Evolutionary conservation across 768 basidiomycete species (phyloP), one percentile per base, ranked within the genome.

Genomic region (Boletus vinaceobasis): DNA sequence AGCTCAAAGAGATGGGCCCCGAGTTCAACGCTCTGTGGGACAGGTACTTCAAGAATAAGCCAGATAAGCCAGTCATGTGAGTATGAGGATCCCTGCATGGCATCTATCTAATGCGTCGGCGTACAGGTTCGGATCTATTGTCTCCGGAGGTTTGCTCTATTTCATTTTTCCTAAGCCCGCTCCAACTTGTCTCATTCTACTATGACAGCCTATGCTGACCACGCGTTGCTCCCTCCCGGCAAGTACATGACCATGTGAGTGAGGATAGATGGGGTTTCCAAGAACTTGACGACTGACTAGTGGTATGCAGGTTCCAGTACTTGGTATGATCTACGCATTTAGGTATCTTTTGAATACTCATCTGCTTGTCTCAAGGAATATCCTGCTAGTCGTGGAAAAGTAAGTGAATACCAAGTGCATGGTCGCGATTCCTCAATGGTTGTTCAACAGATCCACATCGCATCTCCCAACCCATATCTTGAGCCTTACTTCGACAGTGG

Each of bases 1-100:
- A 88, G 65, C 73, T 87, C 56, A 87, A 86, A 66, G 84, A 86
- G 69, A 86, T 87, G 85, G 86, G 86, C n/a, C 85, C 84, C 15
- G 86, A 87, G 62, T 87, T 87, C 72, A 84, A 85, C 61, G 74
- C 75, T 58, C 78, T 87, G 45, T 87, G 81, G 82, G 71, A 88
- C 65, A 77, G 37, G 29, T 87, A 88, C 73, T 87, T 88, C 80
- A 86, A 84, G 75, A 83, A 88, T 74, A 87, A 86, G 75, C 86
- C 85, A 50, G 86, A 87, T 75, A 88, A 87, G 75, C 86, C 86
- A 4, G 84, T 87, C 55, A 87, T 87, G 85, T 81, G 67, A 51
- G 75, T 66, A 23, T 32, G 19, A 23, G 27, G 29, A 29, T 46
- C 14, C 15, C 31, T 9, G 46, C 15, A 14, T 21, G 14, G 9